These are phyloP conservation scores for Chlamydomonas incerta DNA, from an alignment of 139 green algal species.

Conservation along the genomic window DNA sequence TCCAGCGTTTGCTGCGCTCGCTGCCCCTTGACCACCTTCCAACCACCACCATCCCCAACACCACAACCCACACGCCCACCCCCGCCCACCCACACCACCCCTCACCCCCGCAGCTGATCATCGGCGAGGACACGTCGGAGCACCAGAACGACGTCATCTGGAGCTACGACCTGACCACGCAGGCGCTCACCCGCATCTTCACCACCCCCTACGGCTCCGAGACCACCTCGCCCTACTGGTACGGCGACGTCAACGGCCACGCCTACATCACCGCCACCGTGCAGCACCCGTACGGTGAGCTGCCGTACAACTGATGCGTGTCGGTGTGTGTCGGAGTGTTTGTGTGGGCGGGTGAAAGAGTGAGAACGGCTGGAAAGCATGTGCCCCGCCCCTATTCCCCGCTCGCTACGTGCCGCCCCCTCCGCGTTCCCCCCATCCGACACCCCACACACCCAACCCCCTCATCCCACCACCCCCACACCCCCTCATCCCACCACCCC, in stretches of 20 bases:
- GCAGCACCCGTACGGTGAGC: constrained; percentile 74
- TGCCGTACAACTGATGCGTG: neutral
- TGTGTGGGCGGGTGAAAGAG: no score
- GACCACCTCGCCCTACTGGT: constrained; percentile 60
- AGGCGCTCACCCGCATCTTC: constrained; percentile 58
- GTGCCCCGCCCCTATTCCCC: neutral
- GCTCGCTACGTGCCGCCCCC: no score
- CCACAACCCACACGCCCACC: neutral
- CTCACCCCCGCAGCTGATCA: constrained; percentile 32
- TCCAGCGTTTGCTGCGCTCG: no score
- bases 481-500: no score
- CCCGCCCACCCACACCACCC: neutral
- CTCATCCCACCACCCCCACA: no score
- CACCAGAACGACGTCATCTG: constrained; percentile 70
- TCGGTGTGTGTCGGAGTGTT: no score
- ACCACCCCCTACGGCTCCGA: constrained; percentile 68
- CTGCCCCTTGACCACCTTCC: no score
- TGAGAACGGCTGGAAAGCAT: no score
- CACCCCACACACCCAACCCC: no score
- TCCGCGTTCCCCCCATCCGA: no score
- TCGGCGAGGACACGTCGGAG: constrained; percentile 53
- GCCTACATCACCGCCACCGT: constrained; percentile 58
- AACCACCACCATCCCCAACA: no score
- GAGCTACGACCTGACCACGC: constrained; percentile 51
- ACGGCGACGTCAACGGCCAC: constrained; percentile 58